Conservation (phyloP, 257 asterid species). For the Nicotiana tomentosiformis region DNA sequence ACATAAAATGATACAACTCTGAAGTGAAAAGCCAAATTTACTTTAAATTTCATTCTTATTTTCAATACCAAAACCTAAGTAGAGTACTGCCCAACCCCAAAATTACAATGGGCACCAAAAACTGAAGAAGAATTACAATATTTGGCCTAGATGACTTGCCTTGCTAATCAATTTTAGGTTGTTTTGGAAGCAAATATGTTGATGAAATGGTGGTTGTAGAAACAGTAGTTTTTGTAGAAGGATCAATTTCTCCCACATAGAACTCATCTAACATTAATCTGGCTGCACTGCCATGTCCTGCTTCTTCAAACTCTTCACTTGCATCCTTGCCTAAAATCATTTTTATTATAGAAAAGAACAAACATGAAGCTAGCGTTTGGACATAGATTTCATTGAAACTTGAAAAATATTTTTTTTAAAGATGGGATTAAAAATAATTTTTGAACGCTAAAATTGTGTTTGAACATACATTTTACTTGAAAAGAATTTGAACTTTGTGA, state of each 20-base stretch:
- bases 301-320: slow-evolving; percentile 70
- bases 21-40: neutral
- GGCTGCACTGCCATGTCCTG: slow-evolving; percentile 80
- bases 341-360: neutral
- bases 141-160: slow-evolving; percentile 9
- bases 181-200: neutral
- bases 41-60: no score
- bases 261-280: slow-evolving; percentile 75
- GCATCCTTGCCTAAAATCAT: slow-evolving; percentile 51
- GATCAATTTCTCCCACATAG: slow-evolving; percentile 56
- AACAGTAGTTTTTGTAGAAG: slow-evolving; percentile 13
- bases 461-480: no score
- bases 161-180: neutral
- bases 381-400: no score
- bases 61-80: neutral
- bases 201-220: neutral
- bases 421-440: no score
- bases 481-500: no score
- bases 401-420: no score
- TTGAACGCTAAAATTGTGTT: no score
- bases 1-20: neutral
- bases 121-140: slow-evolving; percentile 22
- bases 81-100: slow-evolving; percentile 27
- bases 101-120: slow-evolving; percentile 29
- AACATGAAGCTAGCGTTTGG: neutral